Evolutionary conservation across 495 filamentous ascomycete species (phyloP).

Genomic region (Acidiella bohemica): DNA sequence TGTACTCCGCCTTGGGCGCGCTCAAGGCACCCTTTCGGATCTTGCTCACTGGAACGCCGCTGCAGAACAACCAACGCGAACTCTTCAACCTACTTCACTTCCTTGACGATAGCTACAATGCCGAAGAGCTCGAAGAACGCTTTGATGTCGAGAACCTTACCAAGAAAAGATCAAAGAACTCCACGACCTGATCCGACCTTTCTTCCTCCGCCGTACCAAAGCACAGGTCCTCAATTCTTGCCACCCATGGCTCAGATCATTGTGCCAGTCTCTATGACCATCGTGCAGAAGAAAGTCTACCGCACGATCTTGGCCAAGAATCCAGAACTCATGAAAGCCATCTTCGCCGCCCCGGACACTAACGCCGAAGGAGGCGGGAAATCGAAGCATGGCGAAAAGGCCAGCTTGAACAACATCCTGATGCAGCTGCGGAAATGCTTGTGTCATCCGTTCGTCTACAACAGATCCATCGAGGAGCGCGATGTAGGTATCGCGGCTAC

Average conservation of each 20-base stretch:
- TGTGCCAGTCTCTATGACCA: conserved; percentile 79
- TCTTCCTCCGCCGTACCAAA: too few relatives aligned
- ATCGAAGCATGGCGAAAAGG: conserved; percentile 58
- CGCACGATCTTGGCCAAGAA: conserved; percentile 86
- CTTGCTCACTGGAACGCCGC: conserved; percentile 71
- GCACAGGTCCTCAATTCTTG: conserved; percentile 67
- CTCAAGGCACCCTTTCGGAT: conserved; percentile 69
- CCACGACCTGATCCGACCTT: too few relatives aligned
- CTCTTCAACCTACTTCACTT: conserved; percentile 93
- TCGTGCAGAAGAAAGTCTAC: conserved; percentile 85
- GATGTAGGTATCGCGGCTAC: conserved; percentile 37
- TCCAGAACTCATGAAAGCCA: too few relatives aligned
- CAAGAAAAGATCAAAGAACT: conserved; percentile 67
- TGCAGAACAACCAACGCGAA: conserved; percentile 90
- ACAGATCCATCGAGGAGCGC: conserved; percentile 69
- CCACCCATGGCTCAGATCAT: conserved; percentile 92
- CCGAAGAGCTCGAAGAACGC: conserved; percentile 57
- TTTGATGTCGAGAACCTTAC: conserved; percentile 54
- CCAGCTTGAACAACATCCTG: conserved; percentile 78
- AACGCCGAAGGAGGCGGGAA: too few relatives aligned
- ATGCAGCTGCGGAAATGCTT: conserved; percentile 92
- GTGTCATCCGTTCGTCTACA: conserved; percentile 93
- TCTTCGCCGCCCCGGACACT: conserved; percentile 34
- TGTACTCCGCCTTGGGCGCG: conserved; percentile 58
- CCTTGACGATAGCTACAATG: conserved; percentile 55